phyloP scores from a whole-genome alignment of 2,329 filamentous ascomycete species.

The Alternaria sp. region DNA sequence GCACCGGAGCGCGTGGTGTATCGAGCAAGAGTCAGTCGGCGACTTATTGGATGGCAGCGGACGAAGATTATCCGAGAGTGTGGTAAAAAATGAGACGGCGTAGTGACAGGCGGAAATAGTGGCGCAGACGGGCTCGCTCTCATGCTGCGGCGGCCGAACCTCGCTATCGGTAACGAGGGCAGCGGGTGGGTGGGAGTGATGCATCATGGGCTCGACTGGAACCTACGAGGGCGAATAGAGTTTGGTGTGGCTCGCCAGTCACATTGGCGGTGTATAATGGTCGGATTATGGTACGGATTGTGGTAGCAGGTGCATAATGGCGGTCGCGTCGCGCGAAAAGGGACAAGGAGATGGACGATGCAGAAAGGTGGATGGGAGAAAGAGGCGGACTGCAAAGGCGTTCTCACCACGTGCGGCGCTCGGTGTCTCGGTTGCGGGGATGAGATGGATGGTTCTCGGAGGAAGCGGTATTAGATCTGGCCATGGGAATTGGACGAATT shows the following conservation, averaged over 20 bases:
- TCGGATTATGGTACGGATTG: background rate
- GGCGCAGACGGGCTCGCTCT: constrained; percentile 17
- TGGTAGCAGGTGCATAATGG: background rate
- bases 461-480: background rate
- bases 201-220: constrained; percentile 10
- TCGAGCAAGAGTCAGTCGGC: constrained; percentile 2
- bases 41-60: constrained; percentile 2
- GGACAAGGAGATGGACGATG: background rate
- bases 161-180: constrained; percentile 15
- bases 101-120: constrained; percentile 10
- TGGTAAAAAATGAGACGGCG: constrained; percentile 16
- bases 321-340: background rate
- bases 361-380: background rate
- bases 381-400: background rate
- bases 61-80: constrained; percentile 16
- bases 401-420: constrained; percentile 4
- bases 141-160: constrained; percentile 21
- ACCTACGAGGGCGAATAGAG: constrained; percentile 7
- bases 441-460: background rate
- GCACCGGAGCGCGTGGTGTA: background rate
- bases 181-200: constrained; percentile 5
- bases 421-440: constrained; percentile 2
- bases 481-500: background rate
- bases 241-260: constrained; percentile 11
- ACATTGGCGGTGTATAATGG: constrained; percentile 15